Evolutionary conservation across 2,329 filamentous ascomycete species (phyloP).

Genomic region (Fusarium sp.): DNA sequence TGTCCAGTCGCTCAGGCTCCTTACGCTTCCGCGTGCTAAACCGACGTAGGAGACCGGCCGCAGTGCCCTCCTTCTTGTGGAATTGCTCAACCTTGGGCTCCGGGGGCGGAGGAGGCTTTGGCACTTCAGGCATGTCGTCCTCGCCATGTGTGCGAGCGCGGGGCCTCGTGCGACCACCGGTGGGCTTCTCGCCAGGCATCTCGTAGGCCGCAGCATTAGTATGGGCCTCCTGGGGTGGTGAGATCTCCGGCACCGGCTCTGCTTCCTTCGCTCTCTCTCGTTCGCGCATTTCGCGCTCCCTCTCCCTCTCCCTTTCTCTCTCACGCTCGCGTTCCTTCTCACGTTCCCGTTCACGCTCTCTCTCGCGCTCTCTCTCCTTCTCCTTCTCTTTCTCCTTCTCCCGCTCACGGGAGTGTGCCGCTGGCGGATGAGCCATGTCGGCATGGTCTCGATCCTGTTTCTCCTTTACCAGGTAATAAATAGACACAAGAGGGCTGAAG

Average conservation of each 20-base stretch:
- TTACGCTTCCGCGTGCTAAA: constrained; percentile 86
- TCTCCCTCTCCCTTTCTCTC: constrained; percentile 50
- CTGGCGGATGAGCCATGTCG: constrained; percentile 54
- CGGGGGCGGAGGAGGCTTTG: constrained; percentile 49
- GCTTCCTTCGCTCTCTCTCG: constrained; percentile 51
- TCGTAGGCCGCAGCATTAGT: constrained; percentile 87
- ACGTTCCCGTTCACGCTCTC: constrained; percentile 22
- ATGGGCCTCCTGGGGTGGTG: constrained; percentile 83
- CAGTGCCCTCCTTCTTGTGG: constrained; percentile 84
- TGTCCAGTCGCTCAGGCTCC: constrained; percentile 69
- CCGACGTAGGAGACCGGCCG: constrained; percentile 81
- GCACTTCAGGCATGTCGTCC: constrained; percentile 78
- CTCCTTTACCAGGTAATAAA: constrained; percentile 96
- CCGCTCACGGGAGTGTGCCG: constrained; percentile 51
- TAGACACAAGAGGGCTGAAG: constrained; percentile 87
- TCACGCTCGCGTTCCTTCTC: constrained; percentile 42
- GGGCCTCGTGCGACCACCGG: constrained; percentile 81
- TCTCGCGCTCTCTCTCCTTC: constrained; percentile 42
- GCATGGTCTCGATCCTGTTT: constrained; percentile 81
- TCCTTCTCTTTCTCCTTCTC: constrained; percentile 45
- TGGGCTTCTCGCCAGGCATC: constrained; percentile 86
- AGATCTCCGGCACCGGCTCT: constrained; percentile 71
- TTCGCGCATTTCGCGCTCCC: constrained; percentile 44
- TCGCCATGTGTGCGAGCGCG: constrained; percentile 93
- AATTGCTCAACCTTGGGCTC: constrained; percentile 67